Evolutionary conservation across 148 eudicot genomes (phyloP).

Genomic region (Salicornia ramosissima): DNA sequence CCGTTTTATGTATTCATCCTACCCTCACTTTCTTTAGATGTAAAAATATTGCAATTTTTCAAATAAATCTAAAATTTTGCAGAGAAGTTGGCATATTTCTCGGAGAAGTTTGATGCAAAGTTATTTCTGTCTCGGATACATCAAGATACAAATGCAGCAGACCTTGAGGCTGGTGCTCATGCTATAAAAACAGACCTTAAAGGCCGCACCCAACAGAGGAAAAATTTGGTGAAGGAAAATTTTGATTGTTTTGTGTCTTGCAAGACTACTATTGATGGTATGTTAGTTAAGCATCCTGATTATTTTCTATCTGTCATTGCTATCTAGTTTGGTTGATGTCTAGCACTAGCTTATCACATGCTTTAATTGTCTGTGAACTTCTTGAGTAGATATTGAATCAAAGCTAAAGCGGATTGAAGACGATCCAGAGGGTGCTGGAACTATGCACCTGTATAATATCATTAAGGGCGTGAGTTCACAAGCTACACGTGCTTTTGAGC

Average conservation of each 20-base stretch:
- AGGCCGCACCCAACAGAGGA: slow-evolving; percentile 88
- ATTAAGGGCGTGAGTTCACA: slow-evolving; percentile 74
- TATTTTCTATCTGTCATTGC: background rate
- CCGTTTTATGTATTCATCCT: background rate
- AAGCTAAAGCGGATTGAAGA: slow-evolving; percentile 95
- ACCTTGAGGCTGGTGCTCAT: slow-evolving; percentile 84
- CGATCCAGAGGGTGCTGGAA: slow-evolving; percentile 98
- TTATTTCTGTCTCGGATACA: slow-evolving; percentile 84
- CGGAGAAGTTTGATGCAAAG: slow-evolving; percentile 87
- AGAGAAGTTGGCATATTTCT: slow-evolving; percentile 86
- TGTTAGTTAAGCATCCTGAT: slow-evolving; percentile 20
- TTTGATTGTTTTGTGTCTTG: slow-evolving; percentile 98
- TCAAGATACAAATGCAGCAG: slow-evolving; percentile 80
- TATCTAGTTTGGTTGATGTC: background rate
- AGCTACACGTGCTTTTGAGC: slow-evolving; percentile 88
- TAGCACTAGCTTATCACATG: slow-evolving; percentile 3
- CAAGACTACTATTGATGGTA: slow-evolving; percentile 97
- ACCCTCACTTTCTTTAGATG: no score
- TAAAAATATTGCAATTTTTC: background rate
- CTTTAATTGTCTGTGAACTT: slow-evolving; percentile 20
- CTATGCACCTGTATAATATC: slow-evolving; percentile 68
- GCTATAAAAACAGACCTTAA: slow-evolving; percentile 83
- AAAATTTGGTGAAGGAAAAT: slow-evolving; percentile 93
- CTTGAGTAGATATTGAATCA: slow-evolving; percentile 76
- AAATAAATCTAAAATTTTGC: slow-evolving; percentile 30